Evolutionary conservation across 257 asterid genomes (phyloP).

Genomic region (Capsicum chinense): DNA sequence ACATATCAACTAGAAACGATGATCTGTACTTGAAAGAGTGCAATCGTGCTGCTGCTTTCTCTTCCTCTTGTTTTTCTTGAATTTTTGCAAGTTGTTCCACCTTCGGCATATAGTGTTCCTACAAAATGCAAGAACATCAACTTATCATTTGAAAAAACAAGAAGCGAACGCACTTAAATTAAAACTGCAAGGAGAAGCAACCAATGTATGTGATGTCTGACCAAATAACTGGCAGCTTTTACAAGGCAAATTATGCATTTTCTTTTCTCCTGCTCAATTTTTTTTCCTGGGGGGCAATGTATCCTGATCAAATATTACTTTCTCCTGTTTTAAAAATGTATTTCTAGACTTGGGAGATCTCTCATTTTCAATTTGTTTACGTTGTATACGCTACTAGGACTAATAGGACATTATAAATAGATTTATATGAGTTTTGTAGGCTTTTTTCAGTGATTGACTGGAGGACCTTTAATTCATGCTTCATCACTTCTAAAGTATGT

Average conservation of each 20-base stretch:
- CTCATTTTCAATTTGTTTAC: background rate
- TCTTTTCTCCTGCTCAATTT: constrained; percentile 3
- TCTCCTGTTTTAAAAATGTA: background rate
- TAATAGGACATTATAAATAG: background rate
- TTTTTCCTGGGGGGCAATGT: background rate
- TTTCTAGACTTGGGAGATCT: background rate
- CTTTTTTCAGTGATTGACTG: background rate
- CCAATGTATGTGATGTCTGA: background rate
- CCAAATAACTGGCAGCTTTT: constrained; percentile 16
- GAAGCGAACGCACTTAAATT: too few species aligned
- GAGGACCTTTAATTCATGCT: background rate
- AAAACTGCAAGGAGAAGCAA: too few species aligned
- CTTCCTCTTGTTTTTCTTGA: constrained; percentile 80
- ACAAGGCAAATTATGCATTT: background rate
- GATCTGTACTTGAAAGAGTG: constrained; percentile 80
- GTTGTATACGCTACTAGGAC: background rate
- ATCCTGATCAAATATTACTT: background rate
- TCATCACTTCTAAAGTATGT: background rate
- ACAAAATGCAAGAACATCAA: constrained; percentile 32
- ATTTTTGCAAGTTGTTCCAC: constrained; percentile 84
- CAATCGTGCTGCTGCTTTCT: constrained; percentile 66
- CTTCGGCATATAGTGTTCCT: constrained; percentile 77
- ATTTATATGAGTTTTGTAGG: background rate
- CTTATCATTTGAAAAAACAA: background rate
- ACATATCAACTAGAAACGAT: constrained; percentile 28